Evolutionary conservation across 345 rosid genomes (phyloP).

Genomic region (Lepidium sativum): DNA sequence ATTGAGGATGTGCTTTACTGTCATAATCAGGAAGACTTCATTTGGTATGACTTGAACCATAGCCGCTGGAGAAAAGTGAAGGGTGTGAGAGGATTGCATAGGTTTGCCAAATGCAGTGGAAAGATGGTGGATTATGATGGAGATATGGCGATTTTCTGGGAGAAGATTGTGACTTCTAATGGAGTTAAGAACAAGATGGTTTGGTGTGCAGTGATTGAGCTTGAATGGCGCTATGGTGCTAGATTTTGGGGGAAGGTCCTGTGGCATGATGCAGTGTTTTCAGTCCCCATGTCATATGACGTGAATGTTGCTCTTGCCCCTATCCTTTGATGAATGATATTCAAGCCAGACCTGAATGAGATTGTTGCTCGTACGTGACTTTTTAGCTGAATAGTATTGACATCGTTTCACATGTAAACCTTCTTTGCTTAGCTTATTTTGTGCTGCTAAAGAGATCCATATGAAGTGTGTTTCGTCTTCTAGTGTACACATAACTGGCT

Average conservation of each 20-base stretch:
- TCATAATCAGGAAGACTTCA: slow-evolving; percentile 54
- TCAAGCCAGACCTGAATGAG: neutral
- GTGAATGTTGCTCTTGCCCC: slow-evolving; percentile 48
- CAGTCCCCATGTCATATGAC: slow-evolving; percentile 8
- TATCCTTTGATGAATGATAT: neutral
- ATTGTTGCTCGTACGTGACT: neutral
- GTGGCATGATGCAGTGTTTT: slow-evolving; percentile 46
- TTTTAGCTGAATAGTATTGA: neutral
- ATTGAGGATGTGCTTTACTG: slow-evolving; percentile 39
- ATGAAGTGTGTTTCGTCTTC: neutral
- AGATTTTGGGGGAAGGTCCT: slow-evolving; percentile 45
- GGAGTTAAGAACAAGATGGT: slow-evolving; percentile 29
- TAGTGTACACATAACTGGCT: neutral
- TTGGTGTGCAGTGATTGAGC: slow-evolving; percentile 52
- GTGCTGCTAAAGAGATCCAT: neutral
- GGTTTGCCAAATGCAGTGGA: slow-evolving; percentile 51
- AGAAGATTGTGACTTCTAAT: slow-evolving; percentile 19
- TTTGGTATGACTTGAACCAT: slow-evolving; percentile 38
- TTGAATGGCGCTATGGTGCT: slow-evolving; percentile 31
- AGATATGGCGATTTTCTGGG: slow-evolving; percentile 62
- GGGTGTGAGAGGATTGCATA: slow-evolving; percentile 45
- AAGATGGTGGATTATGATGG: slow-evolving; percentile 29
- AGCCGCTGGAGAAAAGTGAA: slow-evolving; percentile 47
- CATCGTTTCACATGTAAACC: neutral
- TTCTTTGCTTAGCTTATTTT: neutral